These are phyloP conservation scores for Phytophthora litchii DNA, from an alignment of 352 stramenopile genomes.

Conservation along the genomic window DNA sequence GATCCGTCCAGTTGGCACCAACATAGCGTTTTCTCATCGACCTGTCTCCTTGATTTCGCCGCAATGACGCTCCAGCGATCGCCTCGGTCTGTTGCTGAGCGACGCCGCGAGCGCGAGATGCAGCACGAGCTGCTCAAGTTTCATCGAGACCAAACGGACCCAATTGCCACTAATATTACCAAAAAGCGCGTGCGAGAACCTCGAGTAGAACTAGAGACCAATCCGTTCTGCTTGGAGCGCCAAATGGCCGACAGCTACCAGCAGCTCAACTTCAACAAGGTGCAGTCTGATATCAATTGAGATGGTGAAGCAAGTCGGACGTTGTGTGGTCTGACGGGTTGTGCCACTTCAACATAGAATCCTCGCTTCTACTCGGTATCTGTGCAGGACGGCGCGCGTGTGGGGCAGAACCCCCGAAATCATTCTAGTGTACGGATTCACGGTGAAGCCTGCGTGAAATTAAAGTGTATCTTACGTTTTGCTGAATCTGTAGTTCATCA, in stretches of 20 bases:
- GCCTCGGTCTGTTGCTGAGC: constrained; percentile 21
- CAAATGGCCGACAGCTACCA: constrained; percentile 80
- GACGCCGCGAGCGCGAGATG: constrained; percentile 69
- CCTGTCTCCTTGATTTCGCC: constrained; percentile 3
- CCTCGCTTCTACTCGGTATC: constrained; percentile 71
- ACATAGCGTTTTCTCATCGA: constrained; percentile 11
- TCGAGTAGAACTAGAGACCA: constrained; percentile 56
- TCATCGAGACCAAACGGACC: constrained; percentile 50
- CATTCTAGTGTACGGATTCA: constrained; percentile 68
- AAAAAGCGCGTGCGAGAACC: constrained; percentile 74
- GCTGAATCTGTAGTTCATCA: constrained; percentile 61
- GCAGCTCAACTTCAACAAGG: constrained; percentile 84
- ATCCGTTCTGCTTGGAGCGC: constrained; percentile 76
- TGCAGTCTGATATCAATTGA: constrained; percentile 18
- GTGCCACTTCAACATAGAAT: constrained; percentile 50
- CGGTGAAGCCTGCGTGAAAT: not conserved
- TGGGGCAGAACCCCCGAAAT: constrained; percentile 71
- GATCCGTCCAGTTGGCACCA: constrained; percentile 22
- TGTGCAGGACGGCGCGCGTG: constrained; percentile 46
- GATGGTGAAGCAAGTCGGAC: constrained; percentile 4
- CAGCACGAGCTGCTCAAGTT: constrained; percentile 74
- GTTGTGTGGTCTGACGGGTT: constrained; percentile 22
- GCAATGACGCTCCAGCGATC: constrained; percentile 24
- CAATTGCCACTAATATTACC: constrained; percentile 55
- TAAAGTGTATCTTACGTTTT: constrained; percentile 17